Evolutionary conservation across 2,329 filamentous ascomycete genomes (phyloP), one percentile per base, ranked within the genome.

Genomic region (Pseudogymnoascus verrucosus): DNA sequence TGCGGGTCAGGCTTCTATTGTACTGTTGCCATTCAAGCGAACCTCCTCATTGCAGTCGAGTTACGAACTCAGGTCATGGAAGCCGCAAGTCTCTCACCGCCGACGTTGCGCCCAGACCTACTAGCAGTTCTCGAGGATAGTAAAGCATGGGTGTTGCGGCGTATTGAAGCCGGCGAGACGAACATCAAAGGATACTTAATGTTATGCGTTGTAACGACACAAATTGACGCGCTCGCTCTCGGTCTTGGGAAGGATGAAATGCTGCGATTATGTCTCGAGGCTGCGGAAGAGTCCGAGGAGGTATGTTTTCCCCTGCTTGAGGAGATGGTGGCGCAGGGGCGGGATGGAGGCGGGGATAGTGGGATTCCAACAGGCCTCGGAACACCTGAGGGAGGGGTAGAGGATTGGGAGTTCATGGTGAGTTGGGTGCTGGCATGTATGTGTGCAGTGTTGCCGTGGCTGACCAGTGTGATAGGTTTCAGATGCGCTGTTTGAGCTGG

Each of bases 351-450:
- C 39, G n/a, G 65, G 7, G 64, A 69, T 51, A 57, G 54, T 16
- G 42, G 65, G 23, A 23, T 65, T 4, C 67, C 71, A 54, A 67
- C 72, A 19, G 63, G 70, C 23, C 68, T 71, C 47, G 68, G 72
- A 12, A 66, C 67, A 6, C 54, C 72, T 5, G 68, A 72, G 11
- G 69, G 69, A 2, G 51, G 69, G 16, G 67, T 74, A 51, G 74
- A 74, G n/a, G 75, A 76, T 31, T 80, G 78, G 78, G 74, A 76
- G n/a, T 76, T 76, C 61, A 71, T 75, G 65, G 76, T 79, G 70
- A 74, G 75, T 69, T 26, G n/a, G 60, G 8, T 39, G 10, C 36
- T 19, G 19, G 5, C 12, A 63, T 66, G 26, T 8, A 10, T 57
- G 40, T 44, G n/a, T 62, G 54, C 5, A 23, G 57, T 16, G 36